A percentile compares a stretch with the other conserved stretches of the same genome.
These are phyloP conservation scores for Pyrus hybrid DNA, from an alignment of 331 rosid species.

Conservation along the genomic window DNA sequence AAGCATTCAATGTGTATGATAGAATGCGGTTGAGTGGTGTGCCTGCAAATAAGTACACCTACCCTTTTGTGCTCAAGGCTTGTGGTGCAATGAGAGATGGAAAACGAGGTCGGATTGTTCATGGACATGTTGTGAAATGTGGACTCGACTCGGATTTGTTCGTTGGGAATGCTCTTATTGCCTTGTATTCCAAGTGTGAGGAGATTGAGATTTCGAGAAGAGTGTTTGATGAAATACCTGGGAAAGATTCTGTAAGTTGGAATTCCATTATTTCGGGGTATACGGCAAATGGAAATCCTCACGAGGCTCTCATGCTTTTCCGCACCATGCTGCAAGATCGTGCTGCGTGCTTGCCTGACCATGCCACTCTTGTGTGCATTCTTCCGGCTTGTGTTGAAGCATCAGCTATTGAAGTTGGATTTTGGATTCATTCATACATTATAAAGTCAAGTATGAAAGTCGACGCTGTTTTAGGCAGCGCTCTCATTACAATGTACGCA, in stretches of 20 bases:
- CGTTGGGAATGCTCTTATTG: slow-evolving; percentile 50
- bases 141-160: slow-evolving; percentile 65
- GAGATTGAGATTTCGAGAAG: slow-evolving; percentile 38
- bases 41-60: slow-evolving; percentile 45
- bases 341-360: slow-evolving; percentile 30
- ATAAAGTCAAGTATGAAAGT: slow-evolving; percentile 51
- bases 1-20: slow-evolving; percentile 43
- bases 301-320: slow-evolving; percentile 48
- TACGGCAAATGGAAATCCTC: slow-evolving; percentile 29
- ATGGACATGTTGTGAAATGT: slow-evolving; percentile 52
- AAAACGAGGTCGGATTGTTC: slow-evolving; percentile 43
- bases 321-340: slow-evolving; percentile 35
- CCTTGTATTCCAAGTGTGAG: slow-evolving; percentile 53
- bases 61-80: slow-evolving; percentile 76
- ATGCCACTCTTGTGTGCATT: slow-evolving; percentile 49
- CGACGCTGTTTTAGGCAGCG: slow-evolving; percentile 49
- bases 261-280: slow-evolving; percentile 72
- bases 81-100: slow-evolving; percentile 46
- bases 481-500: slow-evolving; percentile 58
- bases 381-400: slow-evolving; percentile 60
- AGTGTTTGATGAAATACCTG: slow-evolving; percentile 48
- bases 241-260: slow-evolving; percentile 57
- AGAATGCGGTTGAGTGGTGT: slow-evolving; percentile 39
- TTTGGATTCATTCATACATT: slow-evolving; percentile 63
- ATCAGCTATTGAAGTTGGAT: slow-evolving; percentile 49